A percentile compares a stretch with the other conserved stretches of the same genome.
phyloP scores from a whole-genome alignment of 129 eudicot genomes.

The Daucus carota region DH1_v3.0 NC_030389.2:44343001-44343500 shows the following conservation, averaged over 20 bases:
- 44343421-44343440: slow-evolving; percentile 23
- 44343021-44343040: too few relatives aligned
- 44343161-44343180: too few relatives aligned
- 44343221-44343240: not conserved
- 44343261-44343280: not conserved
- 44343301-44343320: not conserved
- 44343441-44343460: slow-evolving; percentile 25
- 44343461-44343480: slow-evolving; percentile 52
- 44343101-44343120: not conserved
- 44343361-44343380: slow-evolving; percentile 26
- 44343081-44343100: too few relatives aligned
- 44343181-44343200: not conserved
- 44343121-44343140: not conserved
- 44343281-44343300: not conserved
- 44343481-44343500: slow-evolving; percentile 38
- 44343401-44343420: slow-evolving; percentile 24
- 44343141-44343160: too few relatives aligned
- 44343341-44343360: not conserved
- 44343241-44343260: not conserved
- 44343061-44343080: too few relatives aligned
- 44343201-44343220: not conserved
- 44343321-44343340: not conserved
- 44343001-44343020: too few relatives aligned
- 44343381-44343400: slow-evolving; percentile 24
- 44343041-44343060: too few relatives aligned